phyloP scores from a whole-genome alignment of 2,329 filamentous ascomycete genomes.

The Fusarium ambrosium region DNA sequence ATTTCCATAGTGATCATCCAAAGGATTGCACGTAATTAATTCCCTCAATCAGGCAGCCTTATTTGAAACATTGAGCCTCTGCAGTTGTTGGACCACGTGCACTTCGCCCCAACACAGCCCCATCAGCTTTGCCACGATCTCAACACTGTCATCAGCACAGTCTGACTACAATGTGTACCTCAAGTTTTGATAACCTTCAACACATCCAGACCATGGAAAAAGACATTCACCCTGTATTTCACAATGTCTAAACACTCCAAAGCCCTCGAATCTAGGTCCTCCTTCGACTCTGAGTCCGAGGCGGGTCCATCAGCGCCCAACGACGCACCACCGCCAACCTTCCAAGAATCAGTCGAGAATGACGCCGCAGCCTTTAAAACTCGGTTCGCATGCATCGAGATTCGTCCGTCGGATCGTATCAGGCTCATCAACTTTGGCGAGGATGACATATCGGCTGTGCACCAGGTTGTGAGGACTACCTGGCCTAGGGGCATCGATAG shows the following conservation, averaged over 20 bases:
- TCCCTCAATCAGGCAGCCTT: background rate
- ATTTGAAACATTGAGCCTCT: background rate
- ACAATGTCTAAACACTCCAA: background rate
- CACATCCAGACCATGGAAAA: background rate
- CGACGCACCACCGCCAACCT: constrained; percentile 16
- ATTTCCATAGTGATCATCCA: background rate
- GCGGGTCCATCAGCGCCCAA: background rate
- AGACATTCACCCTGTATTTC: background rate
- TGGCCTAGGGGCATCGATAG: constrained; percentile 12
- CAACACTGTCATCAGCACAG: background rate
- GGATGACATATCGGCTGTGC: background rate
- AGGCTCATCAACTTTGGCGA: constrained; percentile 25
- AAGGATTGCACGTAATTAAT: background rate
- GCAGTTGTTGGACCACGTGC: background rate
- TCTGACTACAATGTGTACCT: background rate
- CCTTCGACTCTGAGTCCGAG: background rate
- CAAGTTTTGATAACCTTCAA: background rate
- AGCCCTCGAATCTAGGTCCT: background rate
- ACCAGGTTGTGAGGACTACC: background rate
- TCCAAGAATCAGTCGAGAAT: constrained; percentile 23
- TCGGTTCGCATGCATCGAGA: constrained; percentile 22
- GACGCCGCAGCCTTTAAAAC: constrained; percentile 8
- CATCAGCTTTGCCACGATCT: background rate
- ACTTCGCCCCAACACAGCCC: background rate
- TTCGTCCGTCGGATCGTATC: constrained; percentile 16